Evolutionary conservation across 192 early-diverging fungal species (phyloP).

Genomic region (Tieghemiomyces parasiticus): DNA sequence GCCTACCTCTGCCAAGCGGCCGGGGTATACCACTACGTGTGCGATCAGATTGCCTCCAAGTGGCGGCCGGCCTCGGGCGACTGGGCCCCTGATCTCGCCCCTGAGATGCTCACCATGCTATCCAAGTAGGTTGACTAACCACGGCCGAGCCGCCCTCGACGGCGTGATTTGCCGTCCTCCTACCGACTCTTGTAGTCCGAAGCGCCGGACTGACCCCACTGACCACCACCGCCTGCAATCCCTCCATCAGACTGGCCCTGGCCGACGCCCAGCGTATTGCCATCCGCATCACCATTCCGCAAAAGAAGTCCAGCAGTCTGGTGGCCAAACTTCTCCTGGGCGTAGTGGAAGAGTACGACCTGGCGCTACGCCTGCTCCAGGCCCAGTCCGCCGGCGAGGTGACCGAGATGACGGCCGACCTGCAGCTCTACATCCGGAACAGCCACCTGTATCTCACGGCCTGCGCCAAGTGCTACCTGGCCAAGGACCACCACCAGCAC

Average conservation of each 20-base stretch:
- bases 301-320: slow-evolving; percentile 1
- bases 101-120: no score
- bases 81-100: no score
- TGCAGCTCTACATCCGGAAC: slow-evolving; percentile 2
- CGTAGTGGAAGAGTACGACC: slow-evolving; percentile 9
- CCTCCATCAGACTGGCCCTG: slow-evolving; percentile 5
- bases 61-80: no score
- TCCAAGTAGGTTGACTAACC: no score
- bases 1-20: slow-evolving; percentile 1
- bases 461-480: slow-evolving; percentile 10
- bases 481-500: not conserved
- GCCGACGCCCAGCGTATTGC: slow-evolving; percentile 11
- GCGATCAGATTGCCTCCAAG: no score
- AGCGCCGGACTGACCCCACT: no score
- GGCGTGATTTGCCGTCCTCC: no score
- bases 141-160: no score
- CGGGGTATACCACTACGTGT: slow-evolving; percentile 8
- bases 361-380: slow-evolving; percentile 5
- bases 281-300: slow-evolving; percentile 2
- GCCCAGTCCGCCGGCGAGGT: not conserved
- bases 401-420: slow-evolving; percentile 4
- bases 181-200: no score
- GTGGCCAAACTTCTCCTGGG: slow-evolving; percentile 8
- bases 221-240: no score
- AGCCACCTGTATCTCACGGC: not conserved